phyloP scores from a whole-genome alignment of 2,329 filamentous ascomycete genomes.

The Rugonectria rugulosa region DNA sequence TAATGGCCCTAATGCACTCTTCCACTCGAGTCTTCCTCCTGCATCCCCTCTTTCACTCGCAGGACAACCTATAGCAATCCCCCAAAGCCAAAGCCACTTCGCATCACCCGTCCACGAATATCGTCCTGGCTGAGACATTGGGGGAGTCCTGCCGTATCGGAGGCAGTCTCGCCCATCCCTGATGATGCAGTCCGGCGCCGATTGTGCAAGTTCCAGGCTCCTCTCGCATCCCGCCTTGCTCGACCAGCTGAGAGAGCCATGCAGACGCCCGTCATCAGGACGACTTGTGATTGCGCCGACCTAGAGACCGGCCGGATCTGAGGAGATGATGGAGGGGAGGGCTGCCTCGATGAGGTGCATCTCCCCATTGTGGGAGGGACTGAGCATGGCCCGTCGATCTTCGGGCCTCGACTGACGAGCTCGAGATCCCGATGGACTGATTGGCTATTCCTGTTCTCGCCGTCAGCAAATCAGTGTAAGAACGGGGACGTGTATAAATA shows the following conservation, averaged over 20 bases:
- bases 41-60: background rate
- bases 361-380: conserved; percentile 61
- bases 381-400: conserved; percentile 33
- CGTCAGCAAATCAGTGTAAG: background rate
- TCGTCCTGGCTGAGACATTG: conserved; percentile 34
- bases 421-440: background rate
- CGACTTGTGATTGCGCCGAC: conserved; percentile 47
- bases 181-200: conserved; percentile 30
- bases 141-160: conserved; percentile 19
- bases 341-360: conserved; percentile 70
- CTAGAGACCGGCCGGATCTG: conserved; percentile 55
- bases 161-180: conserved; percentile 15
- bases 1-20: conserved; percentile 3
- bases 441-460: background rate
- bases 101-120: conserved; percentile 8
- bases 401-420: background rate
- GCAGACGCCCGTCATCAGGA: conserved; percentile 24
- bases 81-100: background rate
- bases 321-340: conserved; percentile 60
- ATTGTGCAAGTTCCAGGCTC: background rate
- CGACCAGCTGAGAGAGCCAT: conserved; percentile 17
- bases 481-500: conserved; percentile 9
- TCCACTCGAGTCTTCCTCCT: background rate
- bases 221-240: background rate
- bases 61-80: background rate